Base-by-base conservation (phyloP, 805 yeast genomes). In the Barnettozyma sucrosica region DNA sequence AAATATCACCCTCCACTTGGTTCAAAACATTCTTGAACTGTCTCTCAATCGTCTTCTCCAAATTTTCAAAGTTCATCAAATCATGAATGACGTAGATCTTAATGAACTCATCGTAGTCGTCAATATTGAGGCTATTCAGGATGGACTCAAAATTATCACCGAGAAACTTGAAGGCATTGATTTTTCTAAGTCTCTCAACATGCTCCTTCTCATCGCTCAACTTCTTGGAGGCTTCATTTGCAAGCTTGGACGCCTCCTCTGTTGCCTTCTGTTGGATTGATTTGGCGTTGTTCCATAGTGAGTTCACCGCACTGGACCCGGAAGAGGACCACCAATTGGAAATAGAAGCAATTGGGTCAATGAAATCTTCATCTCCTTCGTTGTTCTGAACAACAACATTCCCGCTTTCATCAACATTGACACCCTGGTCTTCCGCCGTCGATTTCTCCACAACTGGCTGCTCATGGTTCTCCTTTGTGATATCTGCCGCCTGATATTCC, bases 1-100 rank as follows among this genome's bases (percentile, higher is more conserved):
- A 75, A 42, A 85, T 82, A 14, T 83, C 86, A 36, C 90, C 92
- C 62, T 85, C 89, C 4, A 85, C 92, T 62, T 85, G 92, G 21
- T 71, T 70, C 77, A 85, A 75, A 11, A 83, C 89, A 45, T 67
- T 69, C 54, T 76, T 77, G 61, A 85, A 85, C 53, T 77, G 78
- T 41, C 67, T 63, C 44, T 72, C 72, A 13, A 82, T 75, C 44
- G 75, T 64, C 13, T 68, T 65, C 41, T 74, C 72, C 51, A 81
- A 69, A 49, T 67, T 65, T 16, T 70, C 62, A 58, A 80, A 74
- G 58, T 81, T 79, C 42, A 72, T 69, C 58, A 83, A 68, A 62
- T 85, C 92, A 59, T 83, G 85, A n/a, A 82, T 79, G 41, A 85
- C 72, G 50, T 79, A 79, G 39, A 81, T 77, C 47, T 78, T 74